Evolutionary conservation across 2,329 filamentous ascomycete genomes (phyloP).

Genomic region (Blastomyces gilchristii): DNA sequence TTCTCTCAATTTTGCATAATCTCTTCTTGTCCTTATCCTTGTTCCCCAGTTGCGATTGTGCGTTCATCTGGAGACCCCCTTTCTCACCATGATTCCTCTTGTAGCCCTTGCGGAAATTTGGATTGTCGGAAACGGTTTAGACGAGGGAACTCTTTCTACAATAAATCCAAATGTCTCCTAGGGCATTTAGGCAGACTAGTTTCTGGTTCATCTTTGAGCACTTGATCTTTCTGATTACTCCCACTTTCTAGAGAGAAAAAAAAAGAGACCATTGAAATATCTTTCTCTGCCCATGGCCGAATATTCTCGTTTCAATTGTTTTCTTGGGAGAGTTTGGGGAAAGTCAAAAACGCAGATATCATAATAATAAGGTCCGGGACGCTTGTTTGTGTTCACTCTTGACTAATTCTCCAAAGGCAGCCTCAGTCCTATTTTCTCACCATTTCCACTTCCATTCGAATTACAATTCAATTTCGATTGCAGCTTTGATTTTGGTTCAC

Average conservation of each 20-base stretch:
- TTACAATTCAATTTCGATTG: not conserved
- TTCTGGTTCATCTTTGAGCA: not conserved
- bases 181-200: not conserved
- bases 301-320: not conserved
- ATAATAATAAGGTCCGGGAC: not conserved
- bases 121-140: not conserved
- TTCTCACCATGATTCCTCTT: not conserved
- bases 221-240: not conserved
- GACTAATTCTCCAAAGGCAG: not conserved
- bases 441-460: not conserved
- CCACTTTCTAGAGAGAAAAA: not conserved
- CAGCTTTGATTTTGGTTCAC: not conserved
- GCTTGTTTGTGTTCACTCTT: not conserved
- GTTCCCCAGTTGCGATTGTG: not conserved
- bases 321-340: not conserved
- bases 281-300: not conserved
- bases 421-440: not conserved
- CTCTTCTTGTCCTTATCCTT: not conserved
- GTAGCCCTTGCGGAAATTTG: not conserved
- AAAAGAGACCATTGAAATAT: not conserved
- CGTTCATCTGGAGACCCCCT: not conserved
- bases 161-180: not conserved
- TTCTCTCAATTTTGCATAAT: not conserved
- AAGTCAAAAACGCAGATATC: not conserved
- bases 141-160: not conserved